Evolutionary conservation across 148 eudicot species (phyloP), one percentile per base, ranked within the genome.

Genomic region (Amaranthus hypochondriacus): DNA sequence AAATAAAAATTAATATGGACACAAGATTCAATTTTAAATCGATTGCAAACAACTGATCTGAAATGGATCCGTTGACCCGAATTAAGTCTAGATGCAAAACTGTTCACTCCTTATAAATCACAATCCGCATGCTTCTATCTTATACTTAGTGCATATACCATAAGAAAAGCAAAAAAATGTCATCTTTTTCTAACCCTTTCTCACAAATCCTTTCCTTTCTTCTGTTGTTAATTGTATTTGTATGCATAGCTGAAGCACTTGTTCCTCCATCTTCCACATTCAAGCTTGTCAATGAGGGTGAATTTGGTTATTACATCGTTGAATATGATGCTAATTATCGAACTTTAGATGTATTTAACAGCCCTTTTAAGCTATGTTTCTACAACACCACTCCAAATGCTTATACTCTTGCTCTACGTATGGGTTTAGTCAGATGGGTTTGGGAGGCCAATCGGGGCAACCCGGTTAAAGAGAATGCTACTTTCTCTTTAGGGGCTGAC

Each of bases 221-320:
- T 43, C 46, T 76, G 5, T 6, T 65, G 65, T 53, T 61, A 2
- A 4, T 73, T 5, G 39, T 28, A 28, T 28, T 28, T 28, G 39
- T 28, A 28, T 2, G 46, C 14, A 13, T 52, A 14, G 63, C 74
- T 11, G 48, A 75, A 56, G 77, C 77, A 47, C 9, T 44, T 13
- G 82, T 78, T 15, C 82, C 80, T 15, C 21, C 71, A 11, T 75
- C 77, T 15, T 70, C 77, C 44, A 84, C 90, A 4, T 86, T 89
- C 73, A 87, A 82, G 72, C 76, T 57, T 64, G 84, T 86, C 7
- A 89, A 89, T 51, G 73, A 81, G 71, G 88, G 90, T 15, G 89
- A 85, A 42, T 82, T 87, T 5, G 90, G 93, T 0, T 79, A 82
- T 28, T 87, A 87, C 75, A 62, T 85, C n/a, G 81, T 81, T 15